These are phyloP conservation scores for Botrytis deweyae DNA, from an alignment of 2,329 filamentous ascomycete species.

Conservation along the genomic window DNA sequence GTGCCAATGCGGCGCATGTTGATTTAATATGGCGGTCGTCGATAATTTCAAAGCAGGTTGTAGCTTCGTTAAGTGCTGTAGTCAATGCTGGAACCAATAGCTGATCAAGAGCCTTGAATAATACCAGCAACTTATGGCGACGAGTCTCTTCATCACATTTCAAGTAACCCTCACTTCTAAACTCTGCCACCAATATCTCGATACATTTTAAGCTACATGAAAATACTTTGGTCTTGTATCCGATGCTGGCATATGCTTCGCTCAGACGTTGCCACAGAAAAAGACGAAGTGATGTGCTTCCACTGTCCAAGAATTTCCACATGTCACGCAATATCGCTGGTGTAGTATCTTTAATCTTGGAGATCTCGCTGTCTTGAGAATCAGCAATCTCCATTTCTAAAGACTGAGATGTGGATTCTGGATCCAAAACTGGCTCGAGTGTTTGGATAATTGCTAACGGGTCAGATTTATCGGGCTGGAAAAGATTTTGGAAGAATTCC, in stretches of 20 bases:
- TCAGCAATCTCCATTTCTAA: constrained; percentile 25
- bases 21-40: constrained; percentile 74
- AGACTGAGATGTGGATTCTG: constrained; percentile 52
- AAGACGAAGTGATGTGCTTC: constrained; percentile 77
- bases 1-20: constrained; percentile 69
- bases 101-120: constrained; percentile 76
- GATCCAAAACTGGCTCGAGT: constrained; percentile 86
- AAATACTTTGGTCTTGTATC: constrained; percentile 83
- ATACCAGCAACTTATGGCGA: constrained; percentile 69
- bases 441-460: constrained; percentile 85
- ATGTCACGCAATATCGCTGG: constrained; percentile 64
- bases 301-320: constrained; percentile 78
- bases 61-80: constrained; percentile 62
- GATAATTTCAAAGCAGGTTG: constrained; percentile 76
- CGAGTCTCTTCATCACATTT: constrained; percentile 61
- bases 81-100: constrained; percentile 70
- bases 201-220: constrained; percentile 85
- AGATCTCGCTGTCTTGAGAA: constrained; percentile 20
- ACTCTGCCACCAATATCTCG: constrained; percentile 73
- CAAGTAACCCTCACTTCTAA: constrained; percentile 58
- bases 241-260: constrained; percentile 81
- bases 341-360: constrained; percentile 33
- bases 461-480: constrained; percentile 77
- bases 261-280: constrained; percentile 91
- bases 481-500: constrained; percentile 91